These are phyloP conservation scores for Geum urbanum DNA, from an alignment of 306 rosid species.

Conservation along the genomic window DNA sequence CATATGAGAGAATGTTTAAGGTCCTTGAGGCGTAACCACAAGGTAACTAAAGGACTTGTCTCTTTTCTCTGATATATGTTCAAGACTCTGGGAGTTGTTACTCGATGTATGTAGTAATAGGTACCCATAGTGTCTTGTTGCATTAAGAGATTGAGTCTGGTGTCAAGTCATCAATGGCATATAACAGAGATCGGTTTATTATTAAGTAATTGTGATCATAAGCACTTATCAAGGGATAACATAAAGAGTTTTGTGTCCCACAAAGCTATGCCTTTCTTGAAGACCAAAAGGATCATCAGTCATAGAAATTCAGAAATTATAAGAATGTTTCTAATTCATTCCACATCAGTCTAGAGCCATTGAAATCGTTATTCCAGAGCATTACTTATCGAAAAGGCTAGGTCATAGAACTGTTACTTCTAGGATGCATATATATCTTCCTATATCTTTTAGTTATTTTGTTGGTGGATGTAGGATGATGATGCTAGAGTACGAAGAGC, in stretches of 20 bases:
- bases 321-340: background rate
- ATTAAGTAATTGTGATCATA: background rate
- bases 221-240: background rate
- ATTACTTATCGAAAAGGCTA: background rate
- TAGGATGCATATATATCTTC: background rate
- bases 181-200: background rate
- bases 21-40: slow-evolving; percentile 50
- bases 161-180: background rate
- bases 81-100: background rate
- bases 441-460: background rate
- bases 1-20: slow-evolving; percentile 58
- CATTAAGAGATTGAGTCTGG: background rate
- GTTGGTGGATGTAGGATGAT: slow-evolving; percentile 53
- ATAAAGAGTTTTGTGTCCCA: background rate
- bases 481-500: slow-evolving; percentile 64
- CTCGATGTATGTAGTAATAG: background rate
- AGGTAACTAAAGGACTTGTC: slow-evolving; percentile 31
- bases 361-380: background rate
- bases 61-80: background rate
- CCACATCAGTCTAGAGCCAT: background rate
- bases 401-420: background rate
- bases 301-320: too few species aligned
- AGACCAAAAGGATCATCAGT: background rate
- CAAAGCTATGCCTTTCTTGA: background rate
- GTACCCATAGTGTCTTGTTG: background rate